Evolutionary conservation across 768 basidiomycete species (phyloP).

Genomic region (Lactarius evosmus): DNA sequence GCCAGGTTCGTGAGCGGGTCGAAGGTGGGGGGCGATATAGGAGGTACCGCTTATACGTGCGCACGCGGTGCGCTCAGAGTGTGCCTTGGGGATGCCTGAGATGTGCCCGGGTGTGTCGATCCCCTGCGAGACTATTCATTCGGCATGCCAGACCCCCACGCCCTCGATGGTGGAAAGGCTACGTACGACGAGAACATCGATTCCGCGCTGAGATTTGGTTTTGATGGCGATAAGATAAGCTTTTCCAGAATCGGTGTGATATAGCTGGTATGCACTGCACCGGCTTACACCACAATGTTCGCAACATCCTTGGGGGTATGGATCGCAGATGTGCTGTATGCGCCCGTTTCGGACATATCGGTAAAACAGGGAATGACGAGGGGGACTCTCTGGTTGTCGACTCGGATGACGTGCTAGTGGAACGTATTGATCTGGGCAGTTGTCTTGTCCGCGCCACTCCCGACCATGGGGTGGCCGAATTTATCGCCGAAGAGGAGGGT

Average conservation of each 20-base stretch:
- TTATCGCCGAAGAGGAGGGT: constrained; percentile 43
- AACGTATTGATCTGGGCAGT: constrained; percentile 42
- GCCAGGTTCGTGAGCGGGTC: constrained; percentile 62
- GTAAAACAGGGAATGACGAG: constrained; percentile 39
- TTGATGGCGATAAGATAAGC: background rate
- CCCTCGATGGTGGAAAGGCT: background rate
- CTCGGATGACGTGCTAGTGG: constrained; percentile 49
- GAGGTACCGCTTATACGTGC: too few species aligned
- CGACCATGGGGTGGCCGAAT: constrained; percentile 55
- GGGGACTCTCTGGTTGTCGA: constrained; percentile 52
- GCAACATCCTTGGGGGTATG: constrained; percentile 41
- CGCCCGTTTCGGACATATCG: constrained; percentile 44
- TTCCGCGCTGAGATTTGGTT: constrained; percentile 40
- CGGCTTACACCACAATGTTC: constrained; percentile 44
- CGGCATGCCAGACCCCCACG: background rate
- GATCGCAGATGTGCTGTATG: constrained; percentile 37
- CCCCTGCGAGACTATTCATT: constrained; percentile 47
- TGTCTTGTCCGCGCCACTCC: constrained; percentile 50
- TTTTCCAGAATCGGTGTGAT: too few species aligned
- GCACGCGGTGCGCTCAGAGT: constrained; percentile 78
- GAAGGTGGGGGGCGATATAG: too few species aligned
- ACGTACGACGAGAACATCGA: constrained; percentile 44
- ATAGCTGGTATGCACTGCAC: constrained; percentile 36
- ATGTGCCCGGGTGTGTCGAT: constrained; percentile 87
- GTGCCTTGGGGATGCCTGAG: constrained; percentile 53